phyloP scores from a whole-genome alignment of 129 eudicot species.

The Artemisia argyi region DNA sequence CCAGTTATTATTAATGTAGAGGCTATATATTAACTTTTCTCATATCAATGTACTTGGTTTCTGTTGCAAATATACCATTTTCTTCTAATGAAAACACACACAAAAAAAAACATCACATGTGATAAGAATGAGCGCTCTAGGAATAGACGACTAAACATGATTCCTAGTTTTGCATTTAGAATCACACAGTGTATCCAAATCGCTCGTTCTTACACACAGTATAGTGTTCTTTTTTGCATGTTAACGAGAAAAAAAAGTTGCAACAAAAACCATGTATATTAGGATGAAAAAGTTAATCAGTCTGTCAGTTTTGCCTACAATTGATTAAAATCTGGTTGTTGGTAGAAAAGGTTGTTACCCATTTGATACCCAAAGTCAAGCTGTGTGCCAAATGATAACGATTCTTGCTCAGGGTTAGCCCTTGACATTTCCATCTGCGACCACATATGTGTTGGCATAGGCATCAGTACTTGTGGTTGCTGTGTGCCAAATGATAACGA shows the following conservation, averaged over 20 bases:
- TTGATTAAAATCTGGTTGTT: slow-evolving; percentile 28
- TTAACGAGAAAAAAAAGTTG: slow-evolving; percentile 8
- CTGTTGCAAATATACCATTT: slow-evolving; percentile 7
- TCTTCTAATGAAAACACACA: slow-evolving; percentile 15
- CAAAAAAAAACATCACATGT: slow-evolving; percentile 4
- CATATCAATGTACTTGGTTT: slow-evolving; percentile 5
- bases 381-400: background rate
- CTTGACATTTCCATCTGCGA: slow-evolving; percentile 4
- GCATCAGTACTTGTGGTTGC: slow-evolving; percentile 19
- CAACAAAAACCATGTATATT: slow-evolving; percentile 13
- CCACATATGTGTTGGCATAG: slow-evolving; percentile 15
- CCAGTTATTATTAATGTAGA: background rate
- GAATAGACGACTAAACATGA: no score
- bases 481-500: background rate
- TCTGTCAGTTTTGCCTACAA: background rate
- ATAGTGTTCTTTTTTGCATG: slow-evolving; percentile 7
- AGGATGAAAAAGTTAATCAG: background rate
- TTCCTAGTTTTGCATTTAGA: background rate
- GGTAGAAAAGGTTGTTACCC: slow-evolving; percentile 18
- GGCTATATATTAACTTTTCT: background rate
- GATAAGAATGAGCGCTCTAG: background rate
- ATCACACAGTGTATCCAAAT: slow-evolving; percentile 17
- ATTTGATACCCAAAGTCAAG: slow-evolving; percentile 22
- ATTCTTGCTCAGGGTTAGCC: slow-evolving; percentile 1
- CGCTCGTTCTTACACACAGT: background rate